Base-by-base conservation (phyloP, 2,329 filamentous ascomycete genomes). In the Penicillium palitans region DNA sequence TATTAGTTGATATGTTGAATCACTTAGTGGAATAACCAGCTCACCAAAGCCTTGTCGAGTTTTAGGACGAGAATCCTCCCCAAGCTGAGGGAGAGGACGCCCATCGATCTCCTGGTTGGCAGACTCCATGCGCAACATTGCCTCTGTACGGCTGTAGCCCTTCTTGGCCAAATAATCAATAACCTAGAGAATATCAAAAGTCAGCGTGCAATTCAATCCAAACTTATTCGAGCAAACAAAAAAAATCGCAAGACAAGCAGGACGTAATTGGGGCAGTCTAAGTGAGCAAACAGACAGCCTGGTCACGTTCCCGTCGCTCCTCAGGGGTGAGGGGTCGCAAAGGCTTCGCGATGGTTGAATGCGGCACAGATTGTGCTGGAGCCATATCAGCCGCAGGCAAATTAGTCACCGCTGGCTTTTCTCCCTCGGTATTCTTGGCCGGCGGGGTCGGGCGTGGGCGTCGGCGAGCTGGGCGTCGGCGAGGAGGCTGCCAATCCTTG, bases 101-200 rank as follows among this genome's bases (percentile, higher is more conserved):
- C 92, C 93, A 72, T 92, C 90, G 24, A 88, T 83, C 57, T 93
- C 90, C 42, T 95, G 83, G 66, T 92, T 87, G 25, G 90, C 87
- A 1, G 93, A 96, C 75, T 99, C 95, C 74, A 91, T 89, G 44
- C 95, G 87, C 53, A 99, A 90, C 72, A 95, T 90, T 21, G 93
- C 90, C 75, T 99, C 95, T 0, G 95, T 98, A 25, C 90, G 85
- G 54, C 88, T 92, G 76, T 97, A 99, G 0, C 95, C 95, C 66
- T 97, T 93, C 75, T 99, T 99, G 2, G 92, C 86, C 1, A 99
- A 82, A 74, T 99, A 99, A 68, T 99, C 95, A 9, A 96, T 93
- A 4, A 99, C 88, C 87, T 90, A 69, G 37, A 37, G 45, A 33
- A 29, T 17, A 62, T 55, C 49, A n/a, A 58, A 42, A 3, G 39